These are phyloP conservation scores for Boletus sp. DNA, from an alignment of 768 basidiomycete genomes.

Conservation along the genomic window DNA sequence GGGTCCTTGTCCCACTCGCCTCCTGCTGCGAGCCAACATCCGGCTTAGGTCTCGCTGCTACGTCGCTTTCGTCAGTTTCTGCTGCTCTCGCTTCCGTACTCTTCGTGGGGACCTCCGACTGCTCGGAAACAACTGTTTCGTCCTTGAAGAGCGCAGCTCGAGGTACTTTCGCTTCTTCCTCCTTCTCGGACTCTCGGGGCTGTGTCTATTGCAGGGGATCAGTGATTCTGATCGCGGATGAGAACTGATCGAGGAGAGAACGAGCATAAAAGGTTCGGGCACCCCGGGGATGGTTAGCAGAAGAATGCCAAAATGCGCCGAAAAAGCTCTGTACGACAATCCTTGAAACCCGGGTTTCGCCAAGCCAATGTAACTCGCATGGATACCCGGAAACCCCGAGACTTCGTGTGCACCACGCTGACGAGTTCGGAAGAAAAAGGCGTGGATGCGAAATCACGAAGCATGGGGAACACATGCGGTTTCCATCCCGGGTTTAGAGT, in stretches of 20 bases:
- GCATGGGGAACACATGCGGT: not conserved
- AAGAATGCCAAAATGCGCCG: not conserved
- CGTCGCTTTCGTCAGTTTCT: not conserved
- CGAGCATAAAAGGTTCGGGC: not conserved
- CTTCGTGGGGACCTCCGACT: not conserved
- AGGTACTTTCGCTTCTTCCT: not conserved
- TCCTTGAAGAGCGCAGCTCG: not conserved
- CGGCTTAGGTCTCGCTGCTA: not conserved
- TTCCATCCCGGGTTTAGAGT: not conserved
- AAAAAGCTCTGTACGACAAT: not conserved
- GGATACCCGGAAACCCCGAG: not conserved
- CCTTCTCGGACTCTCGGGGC: not conserved
- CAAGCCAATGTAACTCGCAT: not conserved
- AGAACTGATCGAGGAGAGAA: not conserved
- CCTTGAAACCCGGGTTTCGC: not conserved
- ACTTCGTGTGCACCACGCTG: not conserved
- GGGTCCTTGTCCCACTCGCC: not conserved
- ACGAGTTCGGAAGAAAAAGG: not conserved
- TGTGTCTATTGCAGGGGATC: conserved; percentile 6
- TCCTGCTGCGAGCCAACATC: not conserved
- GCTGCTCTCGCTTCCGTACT: not conserved
- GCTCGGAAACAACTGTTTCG: not conserved
- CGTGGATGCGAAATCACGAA: not conserved
- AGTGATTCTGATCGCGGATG: not conserved
- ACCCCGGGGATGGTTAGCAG: not conserved